A percentile compares a stretch with the other conserved stretches of the same genome.
phyloP scores from a whole-genome alignment of 345 rosid species.

The Ceriops zippeliana region DNA sequence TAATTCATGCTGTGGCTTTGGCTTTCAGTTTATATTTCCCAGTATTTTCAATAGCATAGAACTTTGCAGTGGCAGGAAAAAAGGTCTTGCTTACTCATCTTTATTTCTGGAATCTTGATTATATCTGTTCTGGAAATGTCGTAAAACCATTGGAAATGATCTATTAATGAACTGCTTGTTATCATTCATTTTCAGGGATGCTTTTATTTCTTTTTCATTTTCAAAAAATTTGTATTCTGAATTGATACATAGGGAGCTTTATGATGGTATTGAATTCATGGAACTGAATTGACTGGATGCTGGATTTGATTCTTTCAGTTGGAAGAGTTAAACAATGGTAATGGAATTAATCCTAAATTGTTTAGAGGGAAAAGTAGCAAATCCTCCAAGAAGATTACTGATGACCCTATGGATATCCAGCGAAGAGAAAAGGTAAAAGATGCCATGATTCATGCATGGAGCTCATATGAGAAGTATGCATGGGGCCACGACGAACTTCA shows the following conservation, averaged over 20 bases:
- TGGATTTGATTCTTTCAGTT: slow-evolving; percentile 23
- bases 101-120: neutral
- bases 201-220: neutral
- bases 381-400: slow-evolving; percentile 26
- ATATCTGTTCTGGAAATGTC: neutral
- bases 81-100: neutral
- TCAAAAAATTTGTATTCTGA: neutral
- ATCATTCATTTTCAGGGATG: neutral
- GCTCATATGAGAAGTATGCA: slow-evolving; percentile 90
- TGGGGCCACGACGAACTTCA: slow-evolving; percentile 98
- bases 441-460: slow-evolving; percentile 98
- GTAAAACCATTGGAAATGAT: neutral
- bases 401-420: slow-evolving; percentile 57
- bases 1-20: neutral
- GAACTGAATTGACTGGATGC: neutral
- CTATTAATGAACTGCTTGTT: neutral
- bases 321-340: slow-evolving; percentile 18
- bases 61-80: neutral
- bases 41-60: neutral
- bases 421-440: slow-evolving; percentile 89
- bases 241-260: neutral
- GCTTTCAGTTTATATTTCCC: neutral
- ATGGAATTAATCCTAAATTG: slow-evolving; percentile 12
- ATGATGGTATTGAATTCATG: neutral
- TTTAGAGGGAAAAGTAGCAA: slow-evolving; percentile 15